Evolutionary conservation across 1,284 basidiomycete genomes (phyloP).

Genomic region (Ganoderma boninense): DNA sequence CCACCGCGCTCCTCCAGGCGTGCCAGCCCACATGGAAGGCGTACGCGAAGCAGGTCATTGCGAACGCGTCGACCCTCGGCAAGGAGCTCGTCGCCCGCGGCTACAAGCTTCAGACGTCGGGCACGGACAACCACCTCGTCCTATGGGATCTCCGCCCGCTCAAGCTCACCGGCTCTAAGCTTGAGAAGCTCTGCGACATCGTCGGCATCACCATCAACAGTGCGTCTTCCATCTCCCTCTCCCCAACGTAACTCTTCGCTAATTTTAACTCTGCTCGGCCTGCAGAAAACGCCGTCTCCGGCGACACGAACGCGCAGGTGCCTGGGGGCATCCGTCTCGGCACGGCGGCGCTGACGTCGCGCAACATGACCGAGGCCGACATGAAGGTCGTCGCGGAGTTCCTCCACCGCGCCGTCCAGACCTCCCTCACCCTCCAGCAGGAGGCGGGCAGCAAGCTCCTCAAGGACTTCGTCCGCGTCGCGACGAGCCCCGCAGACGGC

Average conservation of each 20-base stretch:
- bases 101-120: conserved; percentile 97
- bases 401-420: conserved; percentile 92
- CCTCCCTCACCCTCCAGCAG: conserved; percentile 88
- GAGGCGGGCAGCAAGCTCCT: conserved; percentile 95
- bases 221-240: conserved; percentile 47
- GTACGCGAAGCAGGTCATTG: conserved; percentile 95
- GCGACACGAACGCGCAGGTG: conserved; percentile 94
- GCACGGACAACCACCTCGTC: conserved; percentile 97
- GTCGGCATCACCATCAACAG: conserved; percentile 97
- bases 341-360: conserved; percentile 93
- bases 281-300: conserved; percentile 94
- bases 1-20: conserved; percentile 95
- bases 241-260: conserved; percentile 5
- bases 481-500: conserved; percentile 74
- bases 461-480: conserved; percentile 94
- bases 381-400: conserved; percentile 90
- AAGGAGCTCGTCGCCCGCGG: conserved; percentile 76
- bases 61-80: conserved; percentile 85
- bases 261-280: conserved; percentile 4
- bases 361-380: conserved; percentile 91
- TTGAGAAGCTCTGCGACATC: conserved; percentile 98
- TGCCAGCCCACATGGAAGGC: conserved; percentile 90
- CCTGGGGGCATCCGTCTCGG: conserved; percentile 99
- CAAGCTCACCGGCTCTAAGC: conserved; percentile 95
- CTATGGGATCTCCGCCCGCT: conserved; percentile 98